These are phyloP conservation scores for Fonsecaea monophora DNA, from an alignment of 2,329 filamentous ascomycete species.

Conservation along the genomic window DNA sequence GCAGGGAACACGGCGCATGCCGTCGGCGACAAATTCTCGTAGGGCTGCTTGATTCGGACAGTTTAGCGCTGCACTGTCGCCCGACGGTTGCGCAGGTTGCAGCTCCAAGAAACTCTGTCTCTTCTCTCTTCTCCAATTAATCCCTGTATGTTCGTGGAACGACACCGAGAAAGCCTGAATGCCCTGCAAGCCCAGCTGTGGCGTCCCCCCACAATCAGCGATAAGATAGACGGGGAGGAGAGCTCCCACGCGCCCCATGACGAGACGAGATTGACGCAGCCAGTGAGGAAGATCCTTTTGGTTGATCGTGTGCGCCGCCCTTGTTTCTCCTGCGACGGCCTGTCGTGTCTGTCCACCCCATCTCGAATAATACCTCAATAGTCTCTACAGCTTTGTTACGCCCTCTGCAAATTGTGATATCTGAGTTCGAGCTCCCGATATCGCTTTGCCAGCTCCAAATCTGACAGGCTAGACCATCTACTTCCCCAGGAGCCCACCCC, in stretches of 20 bases:
- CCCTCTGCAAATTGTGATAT: neutral
- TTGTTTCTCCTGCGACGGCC: neutral
- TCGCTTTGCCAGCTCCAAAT: constrained; percentile 17
- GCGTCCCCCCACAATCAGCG: constrained; percentile 27
- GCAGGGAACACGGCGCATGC: neutral
- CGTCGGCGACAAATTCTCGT: neutral
- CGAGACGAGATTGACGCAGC: constrained; percentile 6
- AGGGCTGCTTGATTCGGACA: neutral
- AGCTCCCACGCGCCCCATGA: neutral
- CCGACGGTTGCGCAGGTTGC: neutral
- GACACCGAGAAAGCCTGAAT: constrained; percentile 4
- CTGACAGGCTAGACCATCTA: constrained; percentile 21
- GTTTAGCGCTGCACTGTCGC: neutral
- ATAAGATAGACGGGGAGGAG: constrained; percentile 31
- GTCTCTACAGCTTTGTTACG: neutral
- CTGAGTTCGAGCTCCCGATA: constrained; percentile 16
- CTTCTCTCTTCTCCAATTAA: constrained; percentile 10
- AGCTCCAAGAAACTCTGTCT: neutral
- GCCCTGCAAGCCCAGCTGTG: constrained; percentile 4
- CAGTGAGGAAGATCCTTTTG: neutral
- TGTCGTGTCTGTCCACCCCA: neutral
- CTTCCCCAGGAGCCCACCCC: neutral
- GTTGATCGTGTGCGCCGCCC: constrained; percentile 1
- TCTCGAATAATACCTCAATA: constrained; percentile 3
- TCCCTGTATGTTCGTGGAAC: constrained; percentile 1